Percentiles rank a stretch among this genome's conserved stretches.
phyloP scores from a whole-genome alignment of 805 yeast genomes.

The Metschnikowia koreensis region DNA sequence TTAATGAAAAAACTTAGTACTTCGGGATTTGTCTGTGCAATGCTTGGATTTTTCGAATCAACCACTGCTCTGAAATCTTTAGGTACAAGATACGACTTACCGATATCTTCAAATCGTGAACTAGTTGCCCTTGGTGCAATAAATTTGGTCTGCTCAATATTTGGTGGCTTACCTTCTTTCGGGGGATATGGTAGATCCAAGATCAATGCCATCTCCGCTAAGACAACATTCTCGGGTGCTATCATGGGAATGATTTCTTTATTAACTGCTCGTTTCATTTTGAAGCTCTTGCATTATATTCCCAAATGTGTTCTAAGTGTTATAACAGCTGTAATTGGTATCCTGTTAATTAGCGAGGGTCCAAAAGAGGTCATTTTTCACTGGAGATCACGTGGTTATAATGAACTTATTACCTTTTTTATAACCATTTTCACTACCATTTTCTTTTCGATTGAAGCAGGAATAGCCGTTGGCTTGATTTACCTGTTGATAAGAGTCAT shows the following conservation, averaged over 20 bases:
- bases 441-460: conserved; percentile 77
- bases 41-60: conserved; percentile 88
- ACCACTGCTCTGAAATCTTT: conserved; percentile 89
- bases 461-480: conserved; percentile 82
- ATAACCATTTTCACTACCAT: conserved; percentile 65
- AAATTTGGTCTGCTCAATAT: conserved; percentile 62
- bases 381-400: conserved; percentile 67
- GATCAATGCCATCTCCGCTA: conserved; percentile 80
- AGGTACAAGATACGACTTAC: conserved; percentile 67
- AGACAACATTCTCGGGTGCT: conserved; percentile 79
- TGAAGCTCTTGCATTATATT: conserved; percentile 64
- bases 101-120: conserved; percentile 85
- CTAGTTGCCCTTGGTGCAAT: conserved; percentile 83
- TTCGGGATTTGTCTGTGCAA: conserved; percentile 70
- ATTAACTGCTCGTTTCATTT: conserved; percentile 56
- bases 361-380: conserved; percentile 65
- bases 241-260: conserved; percentile 77
- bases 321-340: conserved; percentile 71
- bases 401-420: conserved; percentile 67
- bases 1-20: conserved; percentile 61
- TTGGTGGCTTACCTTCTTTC: conserved; percentile 80
- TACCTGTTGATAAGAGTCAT: conserved; percentile 79
- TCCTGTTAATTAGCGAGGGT: conserved; percentile 62
- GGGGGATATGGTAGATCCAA: conserved; percentile 96
- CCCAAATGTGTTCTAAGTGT: conserved; percentile 82